These are phyloP conservation scores for Alternaria hordeiaustralica DNA, from an alignment of 2,329 filamentous ascomycete species.

Conservation along the genomic window DNA sequence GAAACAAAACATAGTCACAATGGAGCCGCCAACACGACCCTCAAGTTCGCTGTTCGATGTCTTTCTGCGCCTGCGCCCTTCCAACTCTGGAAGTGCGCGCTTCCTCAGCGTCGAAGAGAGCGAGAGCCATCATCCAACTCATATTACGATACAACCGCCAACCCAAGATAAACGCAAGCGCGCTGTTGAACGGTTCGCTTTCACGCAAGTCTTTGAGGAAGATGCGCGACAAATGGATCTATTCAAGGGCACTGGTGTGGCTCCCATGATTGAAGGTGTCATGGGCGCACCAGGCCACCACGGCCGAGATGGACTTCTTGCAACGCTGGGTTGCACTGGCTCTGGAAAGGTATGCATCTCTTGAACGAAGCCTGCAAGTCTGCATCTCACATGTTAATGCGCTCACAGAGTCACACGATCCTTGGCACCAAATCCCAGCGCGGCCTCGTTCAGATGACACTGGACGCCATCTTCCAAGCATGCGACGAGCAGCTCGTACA, in stretches of 20 bases:
- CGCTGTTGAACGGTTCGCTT: slow-evolving; percentile 91
- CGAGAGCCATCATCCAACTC: slow-evolving; percentile 50
- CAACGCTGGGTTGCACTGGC: slow-evolving; percentile 91
- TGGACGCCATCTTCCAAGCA: slow-evolving; percentile 88
- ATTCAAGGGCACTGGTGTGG: slow-evolving; percentile 79
- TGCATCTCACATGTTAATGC: slow-evolving; percentile 3
- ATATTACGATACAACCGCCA: slow-evolving; percentile 65
- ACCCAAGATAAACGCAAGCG: slow-evolving; percentile 82
- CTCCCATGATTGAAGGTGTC: slow-evolving; percentile 80
- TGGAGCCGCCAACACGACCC: slow-evolving; percentile 47
- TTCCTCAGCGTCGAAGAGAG: slow-evolving; percentile 77
- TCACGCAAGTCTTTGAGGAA: slow-evolving; percentile 92
- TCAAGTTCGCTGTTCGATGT: slow-evolving; percentile 79
- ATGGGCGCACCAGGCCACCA: slow-evolving; percentile 74
- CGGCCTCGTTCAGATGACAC: slow-evolving; percentile 87
- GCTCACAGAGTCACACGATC: slow-evolving; percentile 86
- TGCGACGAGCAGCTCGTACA: slow-evolving; percentile 76
- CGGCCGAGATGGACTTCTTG: slow-evolving; percentile 86
- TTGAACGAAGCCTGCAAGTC: slow-evolving; percentile 3
- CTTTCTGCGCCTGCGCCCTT: slow-evolving; percentile 76
- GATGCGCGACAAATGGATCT: slow-evolving; percentile 83
- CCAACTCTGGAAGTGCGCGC: slow-evolving; percentile 53
- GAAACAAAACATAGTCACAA: slow-evolving; percentile 22
- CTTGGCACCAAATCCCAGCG: slow-evolving; percentile 85
- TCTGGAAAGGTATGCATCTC: slow-evolving; percentile 79